Conservation (phyloP, 768 basidiomycete species). For the Tylopilus rubrobrunneus region DNA sequence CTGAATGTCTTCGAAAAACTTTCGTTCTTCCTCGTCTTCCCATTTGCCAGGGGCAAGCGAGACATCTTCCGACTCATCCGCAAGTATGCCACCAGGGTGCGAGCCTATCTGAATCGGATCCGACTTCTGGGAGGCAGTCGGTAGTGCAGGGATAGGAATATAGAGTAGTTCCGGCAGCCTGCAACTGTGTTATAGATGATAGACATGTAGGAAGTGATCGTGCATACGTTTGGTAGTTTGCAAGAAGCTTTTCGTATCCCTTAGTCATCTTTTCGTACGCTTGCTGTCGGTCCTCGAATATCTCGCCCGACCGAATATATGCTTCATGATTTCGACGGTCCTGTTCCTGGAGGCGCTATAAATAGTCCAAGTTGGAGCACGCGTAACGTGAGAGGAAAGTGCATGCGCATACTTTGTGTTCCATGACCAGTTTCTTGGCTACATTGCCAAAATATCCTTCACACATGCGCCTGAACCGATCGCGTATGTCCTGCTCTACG, state of each 20-base stretch:
- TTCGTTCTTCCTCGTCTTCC: conserved; percentile 96
- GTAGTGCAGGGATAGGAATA: conserved; percentile 76
- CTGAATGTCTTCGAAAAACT: conserved; percentile 90
- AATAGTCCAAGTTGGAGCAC: background rate
- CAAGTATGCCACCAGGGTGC: conserved; percentile 36
- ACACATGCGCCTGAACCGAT: conserved; percentile 89
- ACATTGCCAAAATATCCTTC: conserved; percentile 91
- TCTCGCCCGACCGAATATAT: conserved; percentile 98
- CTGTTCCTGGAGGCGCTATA: conserved; percentile 91
- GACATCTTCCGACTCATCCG: conserved; percentile 57
- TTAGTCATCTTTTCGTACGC: conserved; percentile 99
- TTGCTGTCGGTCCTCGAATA: conserved; percentile 98
- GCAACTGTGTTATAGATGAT: conserved; percentile 9
- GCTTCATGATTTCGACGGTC: conserved; percentile 97
- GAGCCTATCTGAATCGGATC: conserved; percentile 77
- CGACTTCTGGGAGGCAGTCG: conserved; percentile 74
- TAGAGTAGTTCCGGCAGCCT: conserved; percentile 92
- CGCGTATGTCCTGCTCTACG: conserved; percentile 80
- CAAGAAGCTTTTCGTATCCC: conserved; percentile 85
- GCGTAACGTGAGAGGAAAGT: background rate
- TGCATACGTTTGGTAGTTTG: conserved; percentile 82
- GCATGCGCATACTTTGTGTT: conserved; percentile 69
- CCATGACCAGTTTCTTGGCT: conserved; percentile 85
- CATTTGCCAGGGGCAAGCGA: conserved; percentile 68
- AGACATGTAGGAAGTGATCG: background rate